These are phyloP conservation scores for Populus tomentosa DNA, from an alignment of 441 rosid species.

Conservation along the genomic window DNA sequence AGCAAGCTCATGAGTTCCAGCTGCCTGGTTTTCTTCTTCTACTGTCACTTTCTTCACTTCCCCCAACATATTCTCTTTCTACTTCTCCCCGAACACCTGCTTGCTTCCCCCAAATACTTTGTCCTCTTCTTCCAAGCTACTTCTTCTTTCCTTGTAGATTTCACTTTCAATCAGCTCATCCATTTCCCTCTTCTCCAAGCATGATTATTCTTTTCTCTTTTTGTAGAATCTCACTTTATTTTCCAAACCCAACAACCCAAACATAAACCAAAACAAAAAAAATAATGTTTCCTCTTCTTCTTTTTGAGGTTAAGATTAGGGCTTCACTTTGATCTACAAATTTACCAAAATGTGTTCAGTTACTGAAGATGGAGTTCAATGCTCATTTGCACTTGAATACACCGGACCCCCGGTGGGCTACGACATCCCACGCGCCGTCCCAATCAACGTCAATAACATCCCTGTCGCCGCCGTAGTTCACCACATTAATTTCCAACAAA, in stretches of 20 bases:
- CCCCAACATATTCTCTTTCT: no score
- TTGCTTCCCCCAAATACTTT: not conserved
- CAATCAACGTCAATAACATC: constrained; percentile 73
- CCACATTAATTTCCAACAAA: constrained; percentile 48
- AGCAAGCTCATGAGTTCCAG: no score
- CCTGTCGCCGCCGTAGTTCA: constrained; percentile 87
- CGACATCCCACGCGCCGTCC: constrained; percentile 87
- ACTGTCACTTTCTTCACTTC: no score
- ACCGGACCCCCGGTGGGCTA: constrained; percentile 75
- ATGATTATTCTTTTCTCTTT: not conserved
- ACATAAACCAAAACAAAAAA: no score
- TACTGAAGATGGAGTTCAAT: constrained; percentile 43
- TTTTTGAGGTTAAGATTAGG: not conserved
- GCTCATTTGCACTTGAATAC: constrained; percentile 80
- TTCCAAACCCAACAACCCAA: not conserved
- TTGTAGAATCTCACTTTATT: not conserved
- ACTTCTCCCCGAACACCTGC: no score
- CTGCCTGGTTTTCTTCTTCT: no score
- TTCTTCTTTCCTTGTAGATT: not conserved
- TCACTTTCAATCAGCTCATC: not conserved
- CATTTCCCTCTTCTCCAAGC: not conserved
- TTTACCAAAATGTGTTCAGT: not conserved
- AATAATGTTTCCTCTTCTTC: not conserved
- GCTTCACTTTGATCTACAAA: not conserved
- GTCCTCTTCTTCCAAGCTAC: not conserved